Conservation (phyloP, 225 moss, liverwort and hornwort species). For the Antitrichia curtipendula region DNA sequence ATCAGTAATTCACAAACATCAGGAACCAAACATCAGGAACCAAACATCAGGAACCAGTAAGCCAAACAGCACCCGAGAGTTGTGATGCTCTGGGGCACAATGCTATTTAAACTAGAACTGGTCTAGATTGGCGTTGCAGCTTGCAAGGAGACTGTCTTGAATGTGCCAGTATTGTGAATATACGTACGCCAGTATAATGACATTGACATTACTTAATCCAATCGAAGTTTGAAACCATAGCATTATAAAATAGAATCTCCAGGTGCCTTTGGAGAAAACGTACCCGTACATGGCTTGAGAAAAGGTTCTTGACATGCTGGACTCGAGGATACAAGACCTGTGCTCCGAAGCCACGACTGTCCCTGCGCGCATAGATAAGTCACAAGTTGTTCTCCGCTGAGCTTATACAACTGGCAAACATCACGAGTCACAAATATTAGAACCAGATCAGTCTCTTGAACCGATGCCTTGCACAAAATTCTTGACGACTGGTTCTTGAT, state of each 20-base stretch:
- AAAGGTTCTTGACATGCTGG: background rate
- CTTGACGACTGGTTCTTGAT: background rate
- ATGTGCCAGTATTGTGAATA: background rate
- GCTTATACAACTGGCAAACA: background rate
- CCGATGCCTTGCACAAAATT: background rate
- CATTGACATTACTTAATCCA: no score
- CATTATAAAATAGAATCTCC: background rate
- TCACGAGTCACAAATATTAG: background rate
- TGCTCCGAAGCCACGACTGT: conserved; percentile 10
- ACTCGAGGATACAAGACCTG: conserved; percentile 3
- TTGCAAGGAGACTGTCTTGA: background rate
- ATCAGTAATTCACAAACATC: background rate
- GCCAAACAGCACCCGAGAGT: no score
- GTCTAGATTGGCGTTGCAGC: no score
- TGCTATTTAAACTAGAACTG: no score
- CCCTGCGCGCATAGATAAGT: conserved; percentile 13
- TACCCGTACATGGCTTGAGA: background rate
- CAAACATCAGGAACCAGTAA: no score
- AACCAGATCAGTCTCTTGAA: background rate
- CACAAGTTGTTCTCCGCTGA: conserved; percentile 13
- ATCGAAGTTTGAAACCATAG: background rate
- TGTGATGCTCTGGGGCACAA: background rate
- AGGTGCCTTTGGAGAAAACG: background rate
- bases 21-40: no score
- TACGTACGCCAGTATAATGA: no score